A percentile compares a stretch with the other conserved stretches of the same genome.
Evolutionary conservation across 2,329 filamentous ascomycete species (phyloP).

Genomic region (Penicillium nordicum): DNA sequence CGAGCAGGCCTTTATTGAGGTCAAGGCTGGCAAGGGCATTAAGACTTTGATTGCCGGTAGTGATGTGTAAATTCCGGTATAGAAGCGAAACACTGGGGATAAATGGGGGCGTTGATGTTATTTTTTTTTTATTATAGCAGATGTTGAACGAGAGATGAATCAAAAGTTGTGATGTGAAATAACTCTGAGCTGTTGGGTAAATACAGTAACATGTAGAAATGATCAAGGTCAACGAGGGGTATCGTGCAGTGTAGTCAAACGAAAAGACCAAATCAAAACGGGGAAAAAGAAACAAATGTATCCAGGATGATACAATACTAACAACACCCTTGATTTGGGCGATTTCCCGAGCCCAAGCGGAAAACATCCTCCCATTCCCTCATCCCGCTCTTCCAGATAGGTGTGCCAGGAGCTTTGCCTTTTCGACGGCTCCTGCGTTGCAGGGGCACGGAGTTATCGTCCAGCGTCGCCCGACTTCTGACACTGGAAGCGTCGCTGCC

Average conservation of each 20-base stretch:
- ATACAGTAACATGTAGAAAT: conserved; percentile 5
- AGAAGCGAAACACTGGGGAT: background rate
- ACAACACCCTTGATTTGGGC: conserved; percentile 42
- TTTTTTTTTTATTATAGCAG: background rate
- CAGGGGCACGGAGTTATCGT: conserved; percentile 39
- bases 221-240: conserved; percentile 20
- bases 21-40: conserved; percentile 70
- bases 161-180: conserved; percentile 4
- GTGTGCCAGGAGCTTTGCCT: conserved; percentile 17
- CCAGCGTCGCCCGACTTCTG: conserved; percentile 41
- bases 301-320: conserved; percentile 19
- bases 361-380: conserved; percentile 53
- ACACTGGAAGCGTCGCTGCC: conserved; percentile 46
- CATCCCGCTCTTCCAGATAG: conserved; percentile 38
- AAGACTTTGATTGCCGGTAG: conserved; percentile 47
- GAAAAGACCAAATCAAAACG: conserved; percentile 16
- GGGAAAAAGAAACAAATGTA: conserved; percentile 3
- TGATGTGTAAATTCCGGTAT: conserved; percentile 16
- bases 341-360: conserved; percentile 36
- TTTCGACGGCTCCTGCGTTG: conserved; percentile 33
- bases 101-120: background rate
- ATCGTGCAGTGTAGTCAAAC: conserved; percentile 24
- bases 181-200: background rate
- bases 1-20: conserved; percentile 80
- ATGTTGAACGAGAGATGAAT: conserved; percentile 5